Conservation (phyloP, 2,329 filamentous ascomycete species). For the Onygenales sp. region DNA sequence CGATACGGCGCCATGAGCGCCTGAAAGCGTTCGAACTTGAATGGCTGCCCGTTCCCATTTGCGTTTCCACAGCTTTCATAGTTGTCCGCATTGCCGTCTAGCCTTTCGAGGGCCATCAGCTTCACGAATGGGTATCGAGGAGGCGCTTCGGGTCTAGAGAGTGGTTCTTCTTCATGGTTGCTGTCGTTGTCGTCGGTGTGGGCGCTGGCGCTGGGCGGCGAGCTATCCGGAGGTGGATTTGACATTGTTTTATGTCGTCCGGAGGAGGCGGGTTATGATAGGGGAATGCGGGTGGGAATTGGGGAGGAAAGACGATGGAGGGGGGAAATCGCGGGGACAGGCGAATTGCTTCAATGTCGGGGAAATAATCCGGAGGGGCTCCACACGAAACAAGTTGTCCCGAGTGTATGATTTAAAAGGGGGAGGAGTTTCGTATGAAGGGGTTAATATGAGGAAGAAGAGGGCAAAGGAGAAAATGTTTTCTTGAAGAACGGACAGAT, state of each 20-base stretch:
- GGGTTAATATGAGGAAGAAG: no score
- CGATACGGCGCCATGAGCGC: constrained; percentile 27
- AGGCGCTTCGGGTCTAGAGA: background rate
- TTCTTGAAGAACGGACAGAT: no score
- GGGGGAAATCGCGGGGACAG: no score
- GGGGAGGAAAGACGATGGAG: no score
- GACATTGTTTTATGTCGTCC: background rate
- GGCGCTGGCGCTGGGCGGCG: background rate
- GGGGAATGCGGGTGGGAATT: no score
- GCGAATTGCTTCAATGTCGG: no score
- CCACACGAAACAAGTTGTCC: no score
- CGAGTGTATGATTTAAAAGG: no score
- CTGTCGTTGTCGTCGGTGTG: background rate
- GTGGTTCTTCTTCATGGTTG: background rate
- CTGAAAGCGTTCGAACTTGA: constrained; percentile 21
- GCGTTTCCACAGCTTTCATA: background rate
- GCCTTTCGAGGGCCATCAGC: constrained; percentile 23
- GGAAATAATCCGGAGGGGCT: no score
- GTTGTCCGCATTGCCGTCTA: constrained; percentile 10
- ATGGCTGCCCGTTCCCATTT: background rate
- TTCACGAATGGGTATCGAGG: constrained; percentile 16
- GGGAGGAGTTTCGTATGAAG: no score
- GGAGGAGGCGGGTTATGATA: no score
- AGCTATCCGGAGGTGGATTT: background rate
- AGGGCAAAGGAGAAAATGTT: no score